Base-by-base conservation (phyloP, 208 protist genomes). In the Polymyxa betae region DNA sequence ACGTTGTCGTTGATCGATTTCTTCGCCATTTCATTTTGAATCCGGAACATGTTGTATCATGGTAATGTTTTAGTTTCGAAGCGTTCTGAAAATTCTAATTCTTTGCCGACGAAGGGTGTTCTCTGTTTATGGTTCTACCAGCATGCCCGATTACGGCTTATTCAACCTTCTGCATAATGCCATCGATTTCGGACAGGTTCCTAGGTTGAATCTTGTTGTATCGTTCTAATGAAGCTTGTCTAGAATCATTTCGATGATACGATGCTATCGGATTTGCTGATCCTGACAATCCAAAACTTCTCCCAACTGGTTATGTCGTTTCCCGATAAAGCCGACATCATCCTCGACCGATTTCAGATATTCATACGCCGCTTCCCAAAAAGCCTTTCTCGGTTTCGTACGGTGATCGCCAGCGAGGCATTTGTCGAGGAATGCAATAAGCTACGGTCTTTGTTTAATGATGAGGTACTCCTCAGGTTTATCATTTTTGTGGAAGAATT, bases 141-240 rank as follows among this genome's bases (percentile, higher is more conserved):
- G 12, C 49, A 29, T 60, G 12, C 24, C 49, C 5, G 49, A 60
- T 60, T 5, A 5, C 49, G 49, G 5, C 49, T 20, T 82, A n/a
- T 82, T 82, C 72, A 45, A 5, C n/a, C 5, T 82, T 82, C 72
- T 82, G 72, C 72, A 82, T 5, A 82, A 82, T 43, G 72, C 72
- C 5, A 35, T 82, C n/a, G 72, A 82, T 82, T 82, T 35, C n/a
- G 72, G 16, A 35, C 49, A 60, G 5, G 49, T 60, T 29, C 49
- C 24, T 60, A 60, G 12, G 5, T 5, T 60, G 24, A 24, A 5
- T 60, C 24, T 60, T 60, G 5, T 24, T 29, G 49, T 5, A 60
- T 60, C 24, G 49, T 60, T 60, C 49, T 60, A 24, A 60, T 60
- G 24, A 60, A 60, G 5, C 49, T 5, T 5, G 5, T 60, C 24